Base-by-base conservation (phyloP, 768 basidiomycete genomes). In the Tulasnella sp. region DNA sequence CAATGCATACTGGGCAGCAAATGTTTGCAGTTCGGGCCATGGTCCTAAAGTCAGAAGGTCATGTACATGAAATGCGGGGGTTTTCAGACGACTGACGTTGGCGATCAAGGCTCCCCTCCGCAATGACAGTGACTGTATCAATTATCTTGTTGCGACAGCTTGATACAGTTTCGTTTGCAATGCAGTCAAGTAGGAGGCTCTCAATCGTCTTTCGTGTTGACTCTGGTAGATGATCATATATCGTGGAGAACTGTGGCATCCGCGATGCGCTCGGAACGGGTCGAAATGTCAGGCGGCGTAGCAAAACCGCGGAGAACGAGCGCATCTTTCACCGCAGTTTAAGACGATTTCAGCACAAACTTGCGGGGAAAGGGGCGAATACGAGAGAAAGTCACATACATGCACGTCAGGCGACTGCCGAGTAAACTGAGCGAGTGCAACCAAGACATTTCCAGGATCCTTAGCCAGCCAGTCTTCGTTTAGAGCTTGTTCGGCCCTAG, bases 1-100 rank as follows among this genome's bases (percentile, higher is more conserved):
- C 19, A 49, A 43, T 19, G 64, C 58, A 42, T 54, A 32, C 62
- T 69, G 73, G 63, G 88, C 88, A 0, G 75, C 74, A 53, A 82
- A 83, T 0, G 77, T 78, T 64, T 88, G 86, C 1, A 89, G 71
- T 2, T 82, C 82, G 64, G 86, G 85, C 86, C 86, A 90, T 2
- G 85, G 86, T 7, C 84, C 56, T 57, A 46, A 29, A 9, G 36
- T 17, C 11, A 19, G 42, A 3, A 54, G 21, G 15, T 8, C 27
- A 56, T n/a, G n/a, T 11, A 7, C 21, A 2, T 11, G 49, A 8
- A 4, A 51, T 25, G 9, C 19, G 34, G 9, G 15, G 23, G 21
- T 14, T n/a, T n/a, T 2, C 49, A 49, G 54, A 23, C 6, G 2
- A 27, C 54, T 57, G 12, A 49, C 54, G 60, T 0, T 86, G 87